These are phyloP conservation scores for Odontarrhena argentea DNA, from an alignment of 345 rosid genomes.

Conservation along the genomic window DNA sequence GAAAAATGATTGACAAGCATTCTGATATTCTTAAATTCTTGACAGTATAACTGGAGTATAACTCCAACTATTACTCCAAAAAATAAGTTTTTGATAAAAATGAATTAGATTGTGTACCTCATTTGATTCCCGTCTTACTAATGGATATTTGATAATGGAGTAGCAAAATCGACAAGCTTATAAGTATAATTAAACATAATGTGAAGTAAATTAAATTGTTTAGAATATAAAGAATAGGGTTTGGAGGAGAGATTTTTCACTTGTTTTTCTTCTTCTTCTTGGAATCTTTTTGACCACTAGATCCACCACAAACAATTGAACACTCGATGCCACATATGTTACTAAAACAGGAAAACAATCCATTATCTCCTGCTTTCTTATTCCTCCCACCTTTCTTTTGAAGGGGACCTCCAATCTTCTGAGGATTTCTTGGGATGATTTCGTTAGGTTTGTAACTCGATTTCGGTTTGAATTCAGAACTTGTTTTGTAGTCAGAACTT, in stretches of 20 bases:
- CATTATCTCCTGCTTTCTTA: slow-evolving; percentile 39
- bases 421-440: slow-evolving; percentile 30
- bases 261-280: slow-evolving; percentile 26
- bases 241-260: slow-evolving; percentile 16
- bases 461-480: slow-evolving; percentile 36
- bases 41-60: background rate
- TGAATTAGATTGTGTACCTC: background rate
- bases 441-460: slow-evolving; percentile 41
- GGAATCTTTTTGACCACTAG: slow-evolving; percentile 25
- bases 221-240: background rate
- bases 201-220: slow-evolving; percentile 2
- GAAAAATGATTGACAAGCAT: background rate
- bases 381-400: slow-evolving; percentile 29
- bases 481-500: slow-evolving; percentile 35
- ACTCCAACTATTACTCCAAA: background rate
- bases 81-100: background rate
- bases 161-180: slow-evolving; percentile 36
- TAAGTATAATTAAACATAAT: slow-evolving; percentile 17
- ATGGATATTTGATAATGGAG: slow-evolving; percentile 7
- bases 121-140: slow-evolving; percentile 19
- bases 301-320: slow-evolving; percentile 67
- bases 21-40: slow-evolving; percentile 5
- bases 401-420: slow-evolving; percentile 40
- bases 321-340: slow-evolving; percentile 70
- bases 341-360: slow-evolving; percentile 71